phyloP scores from a whole-genome alignment of 1,139 yeast species.

The Pichia sp. region DNA sequence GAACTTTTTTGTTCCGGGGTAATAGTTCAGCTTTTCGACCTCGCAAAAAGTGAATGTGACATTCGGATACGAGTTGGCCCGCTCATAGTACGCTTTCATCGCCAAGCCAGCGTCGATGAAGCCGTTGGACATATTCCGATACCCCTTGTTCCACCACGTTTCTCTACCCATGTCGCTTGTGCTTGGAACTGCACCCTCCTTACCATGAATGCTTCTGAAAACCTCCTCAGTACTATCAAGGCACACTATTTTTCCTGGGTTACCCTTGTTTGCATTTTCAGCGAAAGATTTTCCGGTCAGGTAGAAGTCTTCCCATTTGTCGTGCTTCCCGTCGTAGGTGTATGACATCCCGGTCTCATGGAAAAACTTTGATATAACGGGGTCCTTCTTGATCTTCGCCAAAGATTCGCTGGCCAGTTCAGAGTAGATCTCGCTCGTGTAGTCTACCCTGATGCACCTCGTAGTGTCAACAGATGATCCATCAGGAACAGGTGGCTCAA shows the following conservation, averaged over 20 bases:
- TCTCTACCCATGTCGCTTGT: slow-evolving; percentile 20
- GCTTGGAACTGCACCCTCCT: slow-evolving; percentile 1
- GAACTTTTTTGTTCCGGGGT: slow-evolving; percentile 15
- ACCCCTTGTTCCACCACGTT: slow-evolving; percentile 23
- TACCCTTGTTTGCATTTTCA: slow-evolving; percentile 15
- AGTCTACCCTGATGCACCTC: slow-evolving; percentile 40
- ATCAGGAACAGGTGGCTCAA: slow-evolving; percentile 35
- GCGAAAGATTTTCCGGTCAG: slow-evolving; percentile 18
- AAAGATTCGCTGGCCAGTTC: slow-evolving; percentile 38
- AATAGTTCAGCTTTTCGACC: slow-evolving; percentile 17
- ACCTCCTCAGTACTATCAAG: slow-evolving; percentile 20
- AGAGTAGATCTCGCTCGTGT: slow-evolving; percentile 35
- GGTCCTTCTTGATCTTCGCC: slow-evolving; percentile 34
- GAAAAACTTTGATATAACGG: slow-evolving; percentile 35
- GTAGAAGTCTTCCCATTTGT: slow-evolving; percentile 24
- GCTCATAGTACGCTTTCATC: slow-evolving; percentile 24
- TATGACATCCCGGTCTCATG: slow-evolving; percentile 29
- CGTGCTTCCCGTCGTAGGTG: slow-evolving; percentile 23
- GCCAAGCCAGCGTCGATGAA: slow-evolving; percentile 22
- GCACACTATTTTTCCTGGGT: slow-evolving; percentile 15
- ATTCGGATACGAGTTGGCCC: slow-evolving; percentile 18
- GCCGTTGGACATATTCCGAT: slow-evolving; percentile 23
- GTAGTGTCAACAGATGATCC: slow-evolving; percentile 40
- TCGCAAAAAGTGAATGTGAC: slow-evolving; percentile 21
- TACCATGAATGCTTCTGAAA: slow-evolving; percentile 22